Base-by-base conservation (phyloP, 768 basidiomycete genomes). In the Agrocybe praecox region DNA sequence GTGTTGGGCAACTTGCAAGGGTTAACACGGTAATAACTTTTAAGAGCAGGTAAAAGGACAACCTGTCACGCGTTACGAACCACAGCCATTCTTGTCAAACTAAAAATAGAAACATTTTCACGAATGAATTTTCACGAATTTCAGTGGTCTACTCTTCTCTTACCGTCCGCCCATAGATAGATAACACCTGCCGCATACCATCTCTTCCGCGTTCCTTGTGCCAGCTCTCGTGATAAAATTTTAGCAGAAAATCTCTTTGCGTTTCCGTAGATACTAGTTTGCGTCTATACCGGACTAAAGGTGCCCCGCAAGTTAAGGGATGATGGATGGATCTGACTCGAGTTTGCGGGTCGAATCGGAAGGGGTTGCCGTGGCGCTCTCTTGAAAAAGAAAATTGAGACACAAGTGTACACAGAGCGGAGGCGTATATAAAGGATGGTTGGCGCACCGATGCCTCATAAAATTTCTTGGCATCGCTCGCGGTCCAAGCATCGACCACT, bases 331-430 rank as follows among this genome's bases (percentile, higher is more conserved):
- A 29, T 44, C 24, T 40, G 36, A 40, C 36, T 40, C 36, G 36
- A 29, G 4, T 18, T 40, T 24, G 45, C 52, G 52, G 52, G 45
- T 46, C 33, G 43, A 21, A 53, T 55, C 53, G 53, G 52, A 53
- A 53, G 5, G 36, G 36, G 36, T 40, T n/a, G 5, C 12, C 43
- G 52, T 46, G 17, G 48, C 48, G 14, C 11, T 18, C 45, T 46
- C 18, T 29, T 26, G 46, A 19, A n/a, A 29, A 21, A 23, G 26
- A 47, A 17, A 15, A 29, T 19, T 29, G 36, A 55, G 44, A 54
- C 53, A 53, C 52, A 54, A 32, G 53, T 43, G 34, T 47, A 46
- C 45, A 54, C 44, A 46, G 18, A 22, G 29, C 29, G 44, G 32
- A 10, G 33, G 18, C 26, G n/a, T 44, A 18, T 26, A 29, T 55